Percentiles rank a stretch among this genome's conserved stretches.
phyloP scores from a whole-genome alignment of 768 basidiomycete species.

The Piloderma croceum region DNA sequence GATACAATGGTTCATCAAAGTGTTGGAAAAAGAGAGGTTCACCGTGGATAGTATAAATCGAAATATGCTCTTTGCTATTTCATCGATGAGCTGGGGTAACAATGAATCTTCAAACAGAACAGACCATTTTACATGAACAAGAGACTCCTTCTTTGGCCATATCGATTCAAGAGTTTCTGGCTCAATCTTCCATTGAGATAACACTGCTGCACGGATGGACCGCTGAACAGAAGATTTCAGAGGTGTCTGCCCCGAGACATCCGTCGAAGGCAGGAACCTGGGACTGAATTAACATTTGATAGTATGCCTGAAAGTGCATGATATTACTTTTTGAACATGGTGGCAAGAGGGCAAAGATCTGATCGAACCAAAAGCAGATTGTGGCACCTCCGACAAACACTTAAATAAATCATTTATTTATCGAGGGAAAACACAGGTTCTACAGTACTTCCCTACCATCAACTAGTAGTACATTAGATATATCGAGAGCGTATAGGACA shows the following conservation, averaged over 20 bases:
- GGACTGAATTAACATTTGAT: background rate
- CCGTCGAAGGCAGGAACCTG: slow-evolving; percentile 69
- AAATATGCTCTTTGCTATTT: slow-evolving; percentile 88
- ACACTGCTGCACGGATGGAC: slow-evolving; percentile 70
- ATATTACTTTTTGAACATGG: slow-evolving; percentile 74
- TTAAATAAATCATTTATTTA: slow-evolving; percentile 4
- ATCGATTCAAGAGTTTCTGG: slow-evolving; percentile 81
- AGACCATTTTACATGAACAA: slow-evolving; percentile 93
- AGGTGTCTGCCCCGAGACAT: slow-evolving; percentile 85
- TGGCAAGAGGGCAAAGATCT: slow-evolving; percentile 17
- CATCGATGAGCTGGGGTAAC: slow-evolving; percentile 14
- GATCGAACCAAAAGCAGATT: slow-evolving; percentile 2
- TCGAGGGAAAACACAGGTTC: slow-evolving; percentile 17
- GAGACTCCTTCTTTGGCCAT: slow-evolving; percentile 98
- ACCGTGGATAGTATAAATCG: slow-evolving; percentile 83
- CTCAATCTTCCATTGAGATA: slow-evolving; percentile 80
- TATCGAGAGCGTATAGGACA: too few relatives aligned
- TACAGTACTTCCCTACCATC: slow-evolving; percentile 36
- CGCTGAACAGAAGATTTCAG: slow-evolving; percentile 93
- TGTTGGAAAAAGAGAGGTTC: slow-evolving; percentile 95
- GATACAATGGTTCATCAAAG: slow-evolving; percentile 89
- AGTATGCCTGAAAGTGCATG: slow-evolving; percentile 1
- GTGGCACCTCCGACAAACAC: too few relatives aligned
- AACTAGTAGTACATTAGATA: slow-evolving; percentile 38
- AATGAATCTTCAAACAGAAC: slow-evolving; percentile 23